Evolutionary conservation across 208 protist genomes (phyloP).

Genomic region (Acanthamoeba lenticulata): DNA sequence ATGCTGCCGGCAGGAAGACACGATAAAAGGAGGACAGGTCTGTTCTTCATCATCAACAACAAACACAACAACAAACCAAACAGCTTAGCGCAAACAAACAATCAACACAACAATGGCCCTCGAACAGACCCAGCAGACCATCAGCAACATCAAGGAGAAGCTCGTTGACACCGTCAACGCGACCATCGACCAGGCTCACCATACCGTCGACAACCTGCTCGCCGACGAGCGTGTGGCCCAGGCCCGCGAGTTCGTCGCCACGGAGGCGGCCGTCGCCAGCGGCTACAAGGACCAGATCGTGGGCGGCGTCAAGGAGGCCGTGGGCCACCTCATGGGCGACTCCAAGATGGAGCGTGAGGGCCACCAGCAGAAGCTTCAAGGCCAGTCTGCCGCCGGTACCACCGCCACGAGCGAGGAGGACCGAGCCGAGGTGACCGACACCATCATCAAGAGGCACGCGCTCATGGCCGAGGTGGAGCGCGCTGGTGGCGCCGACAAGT

Average conservation of each 20-base stretch:
- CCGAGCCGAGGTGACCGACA: not conserved
- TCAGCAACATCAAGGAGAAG: not conserved
- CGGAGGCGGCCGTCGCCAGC: not conserved
- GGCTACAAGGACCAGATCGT: conserved; percentile 44
- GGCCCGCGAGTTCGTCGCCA: not conserved
- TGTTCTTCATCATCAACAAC: too few species aligned
- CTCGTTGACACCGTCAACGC: not conserved
- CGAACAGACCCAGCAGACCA: not conserved
- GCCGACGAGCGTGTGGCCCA: not conserved
- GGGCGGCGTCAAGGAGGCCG: conserved; percentile 19
- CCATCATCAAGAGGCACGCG: not conserved
- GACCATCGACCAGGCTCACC: not conserved
- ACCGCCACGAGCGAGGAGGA: not conserved
- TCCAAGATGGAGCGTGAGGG: not conserved
- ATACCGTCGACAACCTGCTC: not conserved
- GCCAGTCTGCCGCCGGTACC: not conserved
- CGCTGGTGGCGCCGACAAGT: not conserved
- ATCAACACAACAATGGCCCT: not conserved
- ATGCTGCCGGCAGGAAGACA: too few species aligned
- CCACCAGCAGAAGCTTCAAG: not conserved
- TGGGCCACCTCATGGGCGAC: conserved; percentile 13
- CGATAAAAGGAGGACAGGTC: too few species aligned
- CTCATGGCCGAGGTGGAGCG: conserved; percentile 13
- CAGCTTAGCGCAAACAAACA: too few species aligned
- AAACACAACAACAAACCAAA: too few species aligned